A percentile compares a stretch with the other conserved stretches of the same genome.
Conservation (phyloP, 192 early-diverging fungal genomes). For the Backusella tuberculispora region DNA sequence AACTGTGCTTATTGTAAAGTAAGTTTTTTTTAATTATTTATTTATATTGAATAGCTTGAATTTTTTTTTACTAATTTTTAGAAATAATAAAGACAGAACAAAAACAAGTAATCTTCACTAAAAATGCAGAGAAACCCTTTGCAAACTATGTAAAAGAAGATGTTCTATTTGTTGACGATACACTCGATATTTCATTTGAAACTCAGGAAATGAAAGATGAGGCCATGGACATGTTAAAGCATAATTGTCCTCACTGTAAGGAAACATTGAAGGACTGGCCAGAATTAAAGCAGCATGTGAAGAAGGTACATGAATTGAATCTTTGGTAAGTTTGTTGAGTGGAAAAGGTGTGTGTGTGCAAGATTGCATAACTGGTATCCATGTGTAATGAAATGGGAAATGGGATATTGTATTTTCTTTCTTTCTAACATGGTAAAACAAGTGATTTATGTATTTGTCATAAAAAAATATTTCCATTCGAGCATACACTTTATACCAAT, state of each 20-base stretch:
- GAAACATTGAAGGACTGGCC: constrained; percentile 74
- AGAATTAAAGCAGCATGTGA: constrained; percentile 86
- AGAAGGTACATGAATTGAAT: constrained; percentile 67
- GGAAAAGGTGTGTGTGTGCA: background rate
- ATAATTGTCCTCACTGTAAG: constrained; percentile 92
- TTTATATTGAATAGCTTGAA: no score
- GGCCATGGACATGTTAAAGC: constrained; percentile 69
- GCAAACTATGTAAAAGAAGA: constrained; percentile 51
- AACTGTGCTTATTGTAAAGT: constrained; percentile 94
- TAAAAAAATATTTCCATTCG: constrained; percentile 94
- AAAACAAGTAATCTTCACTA: constrained; percentile 74
- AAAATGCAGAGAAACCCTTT: constrained; percentile 59
- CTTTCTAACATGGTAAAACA: background rate
- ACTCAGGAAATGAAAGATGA: constrained; percentile 74
- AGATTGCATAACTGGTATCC: no score
- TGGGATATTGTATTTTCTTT: no score
- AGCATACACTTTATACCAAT: constrained; percentile 83
- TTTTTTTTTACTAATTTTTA: background rate
- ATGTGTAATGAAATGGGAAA: no score
- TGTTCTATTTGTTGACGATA: constrained; percentile 66
- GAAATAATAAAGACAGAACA: constrained; percentile 67
- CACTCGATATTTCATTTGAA: constrained; percentile 80
- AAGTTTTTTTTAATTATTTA: background rate
- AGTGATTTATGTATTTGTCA: constrained; percentile 89
- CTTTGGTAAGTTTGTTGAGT: constrained; percentile 69